phyloP scores from a whole-genome alignment of 495 filamentous ascomycete species.

The Xylaria sp. region DNA sequence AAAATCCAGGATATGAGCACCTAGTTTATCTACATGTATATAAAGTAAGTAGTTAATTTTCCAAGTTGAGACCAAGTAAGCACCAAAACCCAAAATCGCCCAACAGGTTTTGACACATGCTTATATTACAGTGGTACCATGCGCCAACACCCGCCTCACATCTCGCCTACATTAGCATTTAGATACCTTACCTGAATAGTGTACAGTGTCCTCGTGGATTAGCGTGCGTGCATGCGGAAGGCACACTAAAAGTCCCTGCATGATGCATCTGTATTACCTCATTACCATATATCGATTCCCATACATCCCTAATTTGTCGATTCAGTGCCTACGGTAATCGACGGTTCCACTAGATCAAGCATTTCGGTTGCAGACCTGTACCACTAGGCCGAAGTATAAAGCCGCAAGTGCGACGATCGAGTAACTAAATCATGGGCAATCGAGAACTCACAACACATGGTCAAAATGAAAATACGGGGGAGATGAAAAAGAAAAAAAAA shows the following conservation, averaged over 20 bases:
- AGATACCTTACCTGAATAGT: not conserved
- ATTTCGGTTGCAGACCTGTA: not conserved
- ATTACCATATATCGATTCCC: conserved; percentile 21
- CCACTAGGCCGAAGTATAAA: conserved; percentile 1
- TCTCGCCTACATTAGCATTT: not conserved
- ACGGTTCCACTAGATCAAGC: not conserved
- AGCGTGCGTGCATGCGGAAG: not conserved
- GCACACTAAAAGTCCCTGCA: conserved; percentile 26
- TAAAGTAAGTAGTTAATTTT: not conserved
- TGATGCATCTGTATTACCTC: conserved; percentile 16
- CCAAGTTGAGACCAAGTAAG: not conserved
- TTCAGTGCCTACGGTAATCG: not conserved
- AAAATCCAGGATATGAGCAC: not conserved
- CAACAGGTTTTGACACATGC: not conserved
- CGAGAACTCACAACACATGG: not conserved
- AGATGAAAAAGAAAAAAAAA: not conserved
- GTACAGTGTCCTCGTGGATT: conserved; percentile 3
- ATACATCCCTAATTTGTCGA: conserved; percentile 5
- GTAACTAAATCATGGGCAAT: no score
- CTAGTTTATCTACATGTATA: not conserved
- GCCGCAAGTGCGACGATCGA: not conserved
- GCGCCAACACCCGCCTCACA: not conserved
- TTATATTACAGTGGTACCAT: not conserved
- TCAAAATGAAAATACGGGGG: not conserved
- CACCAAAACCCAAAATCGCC: not conserved